Evolutionary conservation across 1,139 yeast genomes (phyloP).

Genomic region (Taphrina confusa): DNA sequence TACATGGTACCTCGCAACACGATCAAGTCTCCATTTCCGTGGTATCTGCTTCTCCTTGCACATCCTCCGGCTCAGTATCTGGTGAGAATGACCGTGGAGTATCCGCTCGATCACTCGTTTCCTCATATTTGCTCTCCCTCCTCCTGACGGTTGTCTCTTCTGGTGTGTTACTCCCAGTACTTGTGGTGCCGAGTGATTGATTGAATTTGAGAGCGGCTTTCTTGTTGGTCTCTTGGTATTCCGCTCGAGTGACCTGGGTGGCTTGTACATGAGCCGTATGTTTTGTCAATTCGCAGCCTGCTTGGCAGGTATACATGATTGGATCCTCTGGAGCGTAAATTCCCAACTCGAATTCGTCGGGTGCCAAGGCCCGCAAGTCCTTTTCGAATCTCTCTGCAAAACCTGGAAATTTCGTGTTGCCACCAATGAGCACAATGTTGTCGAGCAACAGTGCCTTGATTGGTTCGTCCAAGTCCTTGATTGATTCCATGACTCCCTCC

Average conservation of each 20-base stretch:
- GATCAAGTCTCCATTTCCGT: neutral
- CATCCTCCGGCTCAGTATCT: conserved; percentile 16
- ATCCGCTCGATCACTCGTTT: conserved; percentile 26
- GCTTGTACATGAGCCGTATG: neutral
- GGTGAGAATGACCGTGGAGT: conserved; percentile 32
- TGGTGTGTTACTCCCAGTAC: neutral
- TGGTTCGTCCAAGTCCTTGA: conserved; percentile 71
- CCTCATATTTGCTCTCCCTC: conserved; percentile 24
- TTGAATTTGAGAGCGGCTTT: conserved; percentile 1
- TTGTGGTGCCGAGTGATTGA: neutral
- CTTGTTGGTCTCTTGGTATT: conserved; percentile 12
- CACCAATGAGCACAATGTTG: conserved; percentile 81
- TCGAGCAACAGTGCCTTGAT: conserved; percentile 75
- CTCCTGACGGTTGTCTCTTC: neutral
- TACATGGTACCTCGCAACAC: no score
- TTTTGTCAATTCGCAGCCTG: neutral
- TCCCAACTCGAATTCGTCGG: conserved; percentile 6
- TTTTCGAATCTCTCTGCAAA: conserved; percentile 54
- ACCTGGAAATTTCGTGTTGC: conserved; percentile 71
- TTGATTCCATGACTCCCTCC: conserved; percentile 71
- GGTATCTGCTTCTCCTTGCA: neutral
- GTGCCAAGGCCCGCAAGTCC: conserved; percentile 32
- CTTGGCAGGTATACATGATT: conserved; percentile 9
- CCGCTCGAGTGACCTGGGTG: conserved; percentile 4
- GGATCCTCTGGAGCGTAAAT: conserved; percentile 10